Evolutionary conservation across 2,329 filamentous ascomycete species (phyloP).

Genomic region (Nemania diffusa): DNA sequence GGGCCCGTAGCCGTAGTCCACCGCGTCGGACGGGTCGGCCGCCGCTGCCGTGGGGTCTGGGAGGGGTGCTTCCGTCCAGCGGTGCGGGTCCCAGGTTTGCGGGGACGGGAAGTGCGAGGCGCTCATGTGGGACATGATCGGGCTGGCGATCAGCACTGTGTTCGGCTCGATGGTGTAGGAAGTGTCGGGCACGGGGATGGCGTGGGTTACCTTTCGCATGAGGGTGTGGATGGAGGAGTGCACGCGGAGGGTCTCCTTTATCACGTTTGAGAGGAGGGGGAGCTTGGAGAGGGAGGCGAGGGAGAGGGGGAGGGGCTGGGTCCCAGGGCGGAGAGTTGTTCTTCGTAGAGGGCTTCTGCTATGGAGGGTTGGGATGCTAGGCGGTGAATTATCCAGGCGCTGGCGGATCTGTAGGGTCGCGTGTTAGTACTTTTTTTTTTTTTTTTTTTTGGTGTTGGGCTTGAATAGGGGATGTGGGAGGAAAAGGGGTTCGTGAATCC

Average conservation of each 20-base stretch:
- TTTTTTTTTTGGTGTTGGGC: background rate
- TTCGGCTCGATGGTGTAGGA: constrained; percentile 67
- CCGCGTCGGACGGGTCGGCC: too few relatives aligned
- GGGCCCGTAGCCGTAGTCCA: constrained; percentile 48
- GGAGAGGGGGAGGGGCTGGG: constrained; percentile 65
- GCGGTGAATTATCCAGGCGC: constrained; percentile 79
- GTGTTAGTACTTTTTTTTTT: background rate
- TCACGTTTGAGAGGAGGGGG: constrained; percentile 69
- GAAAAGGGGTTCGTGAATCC: background rate
- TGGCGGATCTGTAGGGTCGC: constrained; percentile 62
- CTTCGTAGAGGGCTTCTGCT: constrained; percentile 75
- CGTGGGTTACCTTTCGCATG: constrained; percentile 76
- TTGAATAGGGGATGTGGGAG: background rate
- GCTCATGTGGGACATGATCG: constrained; percentile 56
- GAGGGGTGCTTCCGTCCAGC: constrained; percentile 62
- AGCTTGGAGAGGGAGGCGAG: constrained; percentile 64
- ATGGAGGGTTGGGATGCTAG: constrained; percentile 77
- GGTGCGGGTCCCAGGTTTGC: constrained; percentile 69
- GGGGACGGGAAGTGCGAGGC: constrained; percentile 71
- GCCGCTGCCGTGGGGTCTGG: constrained; percentile 29
- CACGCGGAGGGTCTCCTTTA: constrained; percentile 78
- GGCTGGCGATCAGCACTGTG: constrained; percentile 57
- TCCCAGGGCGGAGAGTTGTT: constrained; percentile 69
- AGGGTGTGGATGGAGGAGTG: constrained; percentile 79
- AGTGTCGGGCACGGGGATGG: constrained; percentile 67